Evolutionary conservation across 2,329 filamentous ascomycete genomes (phyloP).

Genomic region (Monosporascus sp.): DNA sequence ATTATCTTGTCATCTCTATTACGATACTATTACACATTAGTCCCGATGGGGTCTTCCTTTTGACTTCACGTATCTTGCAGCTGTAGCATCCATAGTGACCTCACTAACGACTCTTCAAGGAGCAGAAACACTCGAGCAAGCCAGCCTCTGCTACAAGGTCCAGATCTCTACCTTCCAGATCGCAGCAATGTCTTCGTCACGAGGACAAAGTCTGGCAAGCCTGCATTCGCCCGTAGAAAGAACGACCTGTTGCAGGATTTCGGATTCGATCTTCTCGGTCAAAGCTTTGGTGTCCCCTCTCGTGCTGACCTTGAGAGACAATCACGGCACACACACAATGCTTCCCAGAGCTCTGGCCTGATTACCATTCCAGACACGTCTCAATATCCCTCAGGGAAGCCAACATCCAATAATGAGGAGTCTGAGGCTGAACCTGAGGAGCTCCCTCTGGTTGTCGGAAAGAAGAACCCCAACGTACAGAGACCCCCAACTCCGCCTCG

Average conservation of each 20-base stretch:
- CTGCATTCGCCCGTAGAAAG: conserved; percentile 23
- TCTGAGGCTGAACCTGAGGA: background rate
- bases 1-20: no score
- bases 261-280: conserved; percentile 21
- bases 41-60: no score
- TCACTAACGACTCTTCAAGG: conserved; percentile 3
- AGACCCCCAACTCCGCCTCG: conserved; percentile 7
- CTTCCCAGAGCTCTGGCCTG: conserved; percentile 13
- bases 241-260: conserved; percentile 14
- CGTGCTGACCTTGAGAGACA: conserved; percentile 16
- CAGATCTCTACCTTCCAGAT: conserved; percentile 13
- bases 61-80: no score
- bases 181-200: conserved; percentile 17
- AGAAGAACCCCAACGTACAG: conserved; percentile 2
- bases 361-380: conserved; percentile 5
- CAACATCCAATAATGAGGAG: background rate
- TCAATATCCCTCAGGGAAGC: background rate
- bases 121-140: background rate
- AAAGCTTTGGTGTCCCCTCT: conserved; percentile 21
- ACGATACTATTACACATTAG: no score
- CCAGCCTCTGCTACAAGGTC: conserved; percentile 2
- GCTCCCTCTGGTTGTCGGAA: background rate
- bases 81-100: background rate
- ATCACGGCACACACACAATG: conserved; percentile 6
- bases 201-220: conserved; percentile 18